A percentile compares a stretch with the other conserved stretches of the same genome.
phyloP scores from a whole-genome alignment of 768 basidiomycete species.

The Royoungia palumana region DNA sequence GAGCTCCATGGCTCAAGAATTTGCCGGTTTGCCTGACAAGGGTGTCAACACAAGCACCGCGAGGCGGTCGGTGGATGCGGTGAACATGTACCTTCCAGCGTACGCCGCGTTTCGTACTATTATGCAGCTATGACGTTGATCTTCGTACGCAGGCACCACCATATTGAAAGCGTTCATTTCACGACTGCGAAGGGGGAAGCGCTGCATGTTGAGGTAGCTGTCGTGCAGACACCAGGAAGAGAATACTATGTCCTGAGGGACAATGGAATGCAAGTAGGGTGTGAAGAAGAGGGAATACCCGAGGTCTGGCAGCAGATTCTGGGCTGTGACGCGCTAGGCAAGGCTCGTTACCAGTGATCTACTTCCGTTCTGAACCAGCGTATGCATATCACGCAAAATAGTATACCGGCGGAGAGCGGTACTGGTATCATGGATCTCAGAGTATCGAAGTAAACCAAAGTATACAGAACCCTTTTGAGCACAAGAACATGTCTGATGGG shows the following conservation, averaged over 20 bases:
- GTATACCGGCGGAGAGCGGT: too few species aligned
- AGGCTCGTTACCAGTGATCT: not conserved
- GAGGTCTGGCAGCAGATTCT: constrained; percentile 59
- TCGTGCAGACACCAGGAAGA: constrained; percentile 64
- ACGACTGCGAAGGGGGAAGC: constrained; percentile 36
- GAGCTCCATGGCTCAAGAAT: constrained; percentile 69
- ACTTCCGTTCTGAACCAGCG: too few species aligned
- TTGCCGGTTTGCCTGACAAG: constrained; percentile 44
- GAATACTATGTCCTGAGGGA: constrained; percentile 70
- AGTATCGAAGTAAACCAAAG: too few species aligned
- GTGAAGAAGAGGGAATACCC: constrained; percentile 70
- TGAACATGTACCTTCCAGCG: constrained; percentile 67
- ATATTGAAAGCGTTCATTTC: constrained; percentile 75
- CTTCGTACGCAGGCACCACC: constrained; percentile 53
- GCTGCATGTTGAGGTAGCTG: constrained; percentile 63
- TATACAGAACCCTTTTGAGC: too few species aligned
- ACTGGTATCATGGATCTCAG: too few species aligned
- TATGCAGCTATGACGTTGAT: not conserved
- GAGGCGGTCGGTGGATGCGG: constrained; percentile 35
- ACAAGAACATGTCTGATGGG: too few species aligned
- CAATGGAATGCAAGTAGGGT: constrained; percentile 75
- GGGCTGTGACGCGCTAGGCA: constrained; percentile 39
- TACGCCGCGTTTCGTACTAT: constrained; percentile 30
- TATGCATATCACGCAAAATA: too few species aligned
- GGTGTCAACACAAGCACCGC: constrained; percentile 15